Evolutionary conservation across 1,284 basidiomycete species (phyloP).

Genomic region (Thecaphora thlaspeos): DNA sequence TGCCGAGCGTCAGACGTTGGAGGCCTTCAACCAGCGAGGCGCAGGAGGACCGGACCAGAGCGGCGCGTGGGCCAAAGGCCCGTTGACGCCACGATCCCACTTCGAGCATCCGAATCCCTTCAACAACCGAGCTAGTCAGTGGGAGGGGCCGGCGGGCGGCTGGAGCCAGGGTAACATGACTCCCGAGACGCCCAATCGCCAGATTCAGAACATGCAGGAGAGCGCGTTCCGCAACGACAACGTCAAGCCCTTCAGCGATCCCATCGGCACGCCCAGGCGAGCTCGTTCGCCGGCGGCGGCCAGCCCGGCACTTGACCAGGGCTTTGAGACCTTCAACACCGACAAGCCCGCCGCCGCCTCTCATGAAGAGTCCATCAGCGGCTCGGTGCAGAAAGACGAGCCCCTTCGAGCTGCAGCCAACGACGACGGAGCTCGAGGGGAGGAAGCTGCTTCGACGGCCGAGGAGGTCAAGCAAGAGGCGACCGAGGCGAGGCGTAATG

Average conservation of each 20-base stretch:
- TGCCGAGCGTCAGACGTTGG: constrained; percentile 21
- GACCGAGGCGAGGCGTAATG: constrained; percentile 3
- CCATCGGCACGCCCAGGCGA: constrained; percentile 36
- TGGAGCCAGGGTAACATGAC: constrained; percentile 21
- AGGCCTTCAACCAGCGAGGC: constrained; percentile 19
- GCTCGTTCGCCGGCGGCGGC: constrained; percentile 26
- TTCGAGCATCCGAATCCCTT: constrained; percentile 11
- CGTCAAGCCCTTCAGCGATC: constrained; percentile 17
- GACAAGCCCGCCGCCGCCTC: constrained; percentile 1
- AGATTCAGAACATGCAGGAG: constrained; percentile 24
- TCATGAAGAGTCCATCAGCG: too few relatives aligned
- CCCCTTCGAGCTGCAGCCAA: constrained; percentile 1
- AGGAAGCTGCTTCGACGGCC: constrained; percentile 6
- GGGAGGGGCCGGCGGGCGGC: constrained; percentile 24
- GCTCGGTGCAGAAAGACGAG: too few relatives aligned
- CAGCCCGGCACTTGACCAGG: constrained; percentile 10
- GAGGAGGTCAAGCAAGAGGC: constrained; percentile 20
- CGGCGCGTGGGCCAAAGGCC: constrained; percentile 26
- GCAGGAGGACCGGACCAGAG: constrained; percentile 10
- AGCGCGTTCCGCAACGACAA: constrained; percentile 19
- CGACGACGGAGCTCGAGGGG: constrained; percentile 1
- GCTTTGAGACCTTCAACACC: constrained; percentile 2
- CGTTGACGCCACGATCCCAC: constrained; percentile 23
- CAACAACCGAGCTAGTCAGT: constrained; percentile 10
- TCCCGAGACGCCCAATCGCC: constrained; percentile 23